Base-by-base conservation (phyloP, 371 early-diverging fungal species). In the Mucor plumbeus region DNA sequence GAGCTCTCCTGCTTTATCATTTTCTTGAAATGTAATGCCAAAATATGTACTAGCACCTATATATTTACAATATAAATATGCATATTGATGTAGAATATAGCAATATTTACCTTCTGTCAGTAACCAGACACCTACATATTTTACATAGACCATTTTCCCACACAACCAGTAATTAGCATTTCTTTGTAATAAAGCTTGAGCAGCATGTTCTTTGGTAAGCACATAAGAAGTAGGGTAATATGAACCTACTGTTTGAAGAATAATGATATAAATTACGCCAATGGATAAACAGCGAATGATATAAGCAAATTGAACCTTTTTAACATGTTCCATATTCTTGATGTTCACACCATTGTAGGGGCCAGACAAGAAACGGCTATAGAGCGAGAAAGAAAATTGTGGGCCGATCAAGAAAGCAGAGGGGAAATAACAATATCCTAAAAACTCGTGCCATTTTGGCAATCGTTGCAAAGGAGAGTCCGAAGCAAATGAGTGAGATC, bases 51-150 rank as follows among this genome's bases (percentile, higher is more conserved):
- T 83, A 7, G 88, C 80, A 63, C 88, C 50, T 50, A 50, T 47
- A 17, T 10, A n/a, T 19, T 13, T n/a, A 39, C 11, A 26, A 21
- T 41, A 31, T 59, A 9, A 17, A 19, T 43, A 41, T 31, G 7
- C n/a, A 44, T 72, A 79, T 38, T 5, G 5, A 38, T 38, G 38
- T 38, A 4, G 7, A 38, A 50, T 10, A 19, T 13, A 74, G 13
- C 21, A 21, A 26, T 21, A 26, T 21, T 10, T 50, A 50, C 50
- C 87, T 78, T 91, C 91, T 35, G 78, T 84, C 56, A 91, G 72
- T 40, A 81, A 72, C 90, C 90, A 91, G 15, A 88, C 80, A 55
- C 90, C 90, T 39, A 90, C 69, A 67, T 90, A 91, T 80, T 89
- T 89, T 75, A 78, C 81, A 65, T 79, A 77, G 10, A 80, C 71